Evolutionary conservation across 306 rosid genomes (phyloP), one percentile per base, ranked within the genome.

Genomic region (Begonia peltatifolia): DNA sequence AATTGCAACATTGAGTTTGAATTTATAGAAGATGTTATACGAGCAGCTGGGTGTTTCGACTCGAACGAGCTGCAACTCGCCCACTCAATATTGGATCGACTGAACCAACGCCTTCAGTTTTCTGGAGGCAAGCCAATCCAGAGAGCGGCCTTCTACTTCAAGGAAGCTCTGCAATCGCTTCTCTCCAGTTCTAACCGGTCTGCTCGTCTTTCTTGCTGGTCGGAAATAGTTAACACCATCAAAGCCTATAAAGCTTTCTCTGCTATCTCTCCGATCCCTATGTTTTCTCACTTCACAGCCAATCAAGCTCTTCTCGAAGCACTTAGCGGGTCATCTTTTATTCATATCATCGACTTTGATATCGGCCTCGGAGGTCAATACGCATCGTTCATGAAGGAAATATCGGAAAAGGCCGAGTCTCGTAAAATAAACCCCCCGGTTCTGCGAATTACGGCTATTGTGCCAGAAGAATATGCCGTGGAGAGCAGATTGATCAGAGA

Each of bases 241-340:
- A 64, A 49, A 54, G 74, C 92, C 52, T 69, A 81, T 71, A 84
- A 77, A 60, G 74, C 77, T 56, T 87, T 84, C 72, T 87, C 87
- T 0, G 77, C 68, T 10, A 84, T 79, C 12, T 87, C 94, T 0
- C 93, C 96, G 1, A 77, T 84, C 23, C 84, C 96, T 0, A 77
- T 84, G 88, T 87, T 87, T 65, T 79, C 94, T 1, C 84, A 81
- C 68, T 84, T 87, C 79, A 87, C 94, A 9, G 79, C 87, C 14
- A 87, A 87, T 46, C 96, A 87, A 52, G 83, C 90, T 1, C 87
- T 87, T 44, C 86, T 87, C 3, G 96, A 87, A 58, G 84, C 84
- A 3, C 71, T 84, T 11, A 69, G 55, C 38, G 71, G 62, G 6
- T 62, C 80, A 0, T 44, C 69, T 11, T 74, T 79, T 66, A 71